Evolutionary conservation across 2,329 filamentous ascomycete genomes (phyloP).

Genomic region (Rosellinia necatrix): DNA sequence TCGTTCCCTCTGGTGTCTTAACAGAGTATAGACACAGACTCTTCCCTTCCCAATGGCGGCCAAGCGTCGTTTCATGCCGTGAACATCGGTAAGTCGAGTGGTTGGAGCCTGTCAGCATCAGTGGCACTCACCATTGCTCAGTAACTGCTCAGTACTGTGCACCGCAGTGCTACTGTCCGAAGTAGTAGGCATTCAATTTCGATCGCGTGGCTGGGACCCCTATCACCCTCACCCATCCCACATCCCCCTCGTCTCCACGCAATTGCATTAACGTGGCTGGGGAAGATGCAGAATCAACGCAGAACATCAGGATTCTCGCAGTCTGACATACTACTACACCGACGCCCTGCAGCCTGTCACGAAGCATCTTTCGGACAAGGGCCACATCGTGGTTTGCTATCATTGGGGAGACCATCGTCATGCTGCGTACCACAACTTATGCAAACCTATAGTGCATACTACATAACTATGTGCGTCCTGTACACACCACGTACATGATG

Average conservation of each 20-base stretch:
- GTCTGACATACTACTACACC: too few species aligned
- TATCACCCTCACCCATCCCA: not conserved
- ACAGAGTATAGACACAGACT: not conserved
- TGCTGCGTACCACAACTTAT: conserved; percentile 33
- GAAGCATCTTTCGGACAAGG: conserved; percentile 29
- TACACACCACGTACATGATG: conserved; percentile 1
- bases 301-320: conserved; percentile 13
- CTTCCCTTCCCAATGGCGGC: not conserved
- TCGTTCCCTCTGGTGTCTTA: conserved; percentile 13
- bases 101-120: too few species aligned
- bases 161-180: too few species aligned
- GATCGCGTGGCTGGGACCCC: conserved; percentile 17
- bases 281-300: conserved; percentile 3
- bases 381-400: conserved; percentile 36
- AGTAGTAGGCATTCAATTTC: too few species aligned
- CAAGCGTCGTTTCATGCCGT: not conserved
- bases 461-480: not conserved
- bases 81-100: not conserved
- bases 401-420: too few species aligned
- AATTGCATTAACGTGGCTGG: conserved; percentile 22
- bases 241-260: not conserved
- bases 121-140: too few species aligned
- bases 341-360: conserved; percentile 19
- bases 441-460: conserved; percentile 27
- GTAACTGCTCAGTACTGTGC: too few species aligned